Base-by-base conservation (phyloP, 306 rosid genomes). In the Sphenostylis stenocarpa region DNA sequence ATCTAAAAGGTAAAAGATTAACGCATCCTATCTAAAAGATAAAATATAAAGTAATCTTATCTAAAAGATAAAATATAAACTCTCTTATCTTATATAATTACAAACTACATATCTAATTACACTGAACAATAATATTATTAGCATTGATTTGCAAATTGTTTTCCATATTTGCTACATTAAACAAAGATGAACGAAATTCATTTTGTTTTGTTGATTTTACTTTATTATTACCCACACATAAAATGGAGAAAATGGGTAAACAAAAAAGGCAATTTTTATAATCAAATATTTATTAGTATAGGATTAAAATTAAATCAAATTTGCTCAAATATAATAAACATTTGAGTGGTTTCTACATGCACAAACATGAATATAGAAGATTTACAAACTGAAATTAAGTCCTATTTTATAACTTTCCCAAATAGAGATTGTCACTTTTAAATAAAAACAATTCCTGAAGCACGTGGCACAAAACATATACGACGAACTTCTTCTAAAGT, bases 361-460 rank as follows among this genome's bases (percentile, higher is more conserved):
- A 41, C 3, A 5, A 43, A 9, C 44, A 43, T 41, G 24, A 19
- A 73, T 57, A 7, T 28, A 45, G 38, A 43, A 21, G 49, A 69
- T 24, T 34, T 69, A 28, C 17, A 33, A 58, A 45, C 21, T 38
- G 33, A 45, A 67, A 45, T 21, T n/a, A 57, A 47, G 45, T 34
- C 44, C 52, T 76, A 51, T 78, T 60, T 70, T 58, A 33, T 56
- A 67, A 67, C 15, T 31, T 76, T 21, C 51, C 61, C 6, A 57
- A 10, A 31, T 31, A 12, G 57, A 43, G 61, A 60, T 21, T 45
- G 4, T 45, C 41, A 2, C 47, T 57, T 63, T 68, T 7, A 33
- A 47, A 44, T 28, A 48, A 69, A 68, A 34, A 41, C 48, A 33
- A 28, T 63, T 24, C 43, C 21, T 8, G 21, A 70, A 61, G 15